Evolutionary conservation across 768 basidiomycete genomes (phyloP), one percentile per base, ranked within the genome.

Genomic region (Pisolithus tinctorius): DNA sequence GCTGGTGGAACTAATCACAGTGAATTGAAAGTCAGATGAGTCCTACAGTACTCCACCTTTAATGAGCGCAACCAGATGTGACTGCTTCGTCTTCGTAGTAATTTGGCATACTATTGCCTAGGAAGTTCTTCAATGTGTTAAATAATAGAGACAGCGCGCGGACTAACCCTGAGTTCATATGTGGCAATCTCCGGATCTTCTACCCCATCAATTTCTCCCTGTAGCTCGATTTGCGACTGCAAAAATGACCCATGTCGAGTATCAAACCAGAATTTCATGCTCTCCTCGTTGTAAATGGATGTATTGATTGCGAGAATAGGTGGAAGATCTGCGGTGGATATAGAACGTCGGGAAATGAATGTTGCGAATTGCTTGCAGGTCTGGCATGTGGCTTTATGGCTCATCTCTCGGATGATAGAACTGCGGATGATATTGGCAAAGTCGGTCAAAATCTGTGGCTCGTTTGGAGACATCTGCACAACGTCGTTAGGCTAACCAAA

Each of bases 271-370:
- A 80, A 73, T 45, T 76, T 78, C 30, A 85, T 61, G 36, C 77
- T 80, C 16, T 95, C 93, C 1, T 88, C 81, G 20, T 82, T 84
- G 52, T 84, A 80, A 1, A 90, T 84, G 30, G 81, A 82, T 1
- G 93, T 84, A 66, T 98, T 98, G 56, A 99, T 68, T 0, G 88
- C 84, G 10, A 99, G 70, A 17, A 97, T 74, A 0, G 92, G 85
- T 0, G 96, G 96, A 1, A 97, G 71, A 50, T 84, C 79, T 44
- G 68, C 64, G 10, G 80, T 76, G 16, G 82, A 69, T 34, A 86
- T 81, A 1, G 81, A 83, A 11, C 88, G 82, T 38, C 77, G 76
- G 31, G 83, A 83, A 37, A 82, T 78, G 55, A 95, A 87, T 13
- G 75, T 83, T 2, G 86, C 69, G 59, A 87, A 83, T 36, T 84